A percentile compares a stretch with the other conserved stretches of the same genome.
Conservation (phyloP, 805 yeast genomes). For the Lipomyces chichibuensis region DNA sequence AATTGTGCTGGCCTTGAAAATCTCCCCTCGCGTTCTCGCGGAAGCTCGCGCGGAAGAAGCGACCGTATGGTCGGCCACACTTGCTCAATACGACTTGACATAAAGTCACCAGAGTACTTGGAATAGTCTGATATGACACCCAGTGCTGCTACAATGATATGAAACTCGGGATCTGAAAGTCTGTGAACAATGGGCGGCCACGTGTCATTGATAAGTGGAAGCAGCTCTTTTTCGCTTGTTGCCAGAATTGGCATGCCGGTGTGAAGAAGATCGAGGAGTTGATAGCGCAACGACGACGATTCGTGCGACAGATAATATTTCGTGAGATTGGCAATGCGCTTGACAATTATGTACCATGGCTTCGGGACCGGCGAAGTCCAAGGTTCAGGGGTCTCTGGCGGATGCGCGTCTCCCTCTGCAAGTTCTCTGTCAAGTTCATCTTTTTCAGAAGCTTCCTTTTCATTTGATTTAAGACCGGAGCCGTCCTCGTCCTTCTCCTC, state of each 20-base stretch:
- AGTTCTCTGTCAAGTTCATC: constrained; percentile 46
- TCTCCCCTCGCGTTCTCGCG: constrained; percentile 30
- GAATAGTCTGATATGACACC: constrained; percentile 40
- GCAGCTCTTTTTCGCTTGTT: constrained; percentile 50
- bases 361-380: constrained; percentile 76
- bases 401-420: constrained; percentile 39
- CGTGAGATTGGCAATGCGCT: constrained; percentile 68
- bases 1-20: constrained; percentile 28
- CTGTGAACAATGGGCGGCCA: constrained; percentile 54
- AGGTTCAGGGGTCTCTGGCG: constrained; percentile 42
- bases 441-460: constrained; percentile 23
- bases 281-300: constrained; percentile 58
- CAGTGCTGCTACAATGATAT: constrained; percentile 43
- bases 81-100: constrained; percentile 42
- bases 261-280: constrained; percentile 56
- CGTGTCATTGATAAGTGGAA: constrained; percentile 55
- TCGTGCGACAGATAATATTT: constrained; percentile 70
- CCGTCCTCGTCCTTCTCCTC: constrained; percentile 13
- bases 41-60: constrained; percentile 22
- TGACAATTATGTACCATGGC: constrained; percentile 59
- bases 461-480: background rate
- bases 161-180: constrained; percentile 42
- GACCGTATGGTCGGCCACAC: constrained; percentile 21
- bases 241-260: constrained; percentile 58
- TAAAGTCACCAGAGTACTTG: constrained; percentile 43